Evolutionary conservation across 2,329 filamentous ascomycete species (phyloP).

Genomic region (Aspergillus chevalieri): DNA sequence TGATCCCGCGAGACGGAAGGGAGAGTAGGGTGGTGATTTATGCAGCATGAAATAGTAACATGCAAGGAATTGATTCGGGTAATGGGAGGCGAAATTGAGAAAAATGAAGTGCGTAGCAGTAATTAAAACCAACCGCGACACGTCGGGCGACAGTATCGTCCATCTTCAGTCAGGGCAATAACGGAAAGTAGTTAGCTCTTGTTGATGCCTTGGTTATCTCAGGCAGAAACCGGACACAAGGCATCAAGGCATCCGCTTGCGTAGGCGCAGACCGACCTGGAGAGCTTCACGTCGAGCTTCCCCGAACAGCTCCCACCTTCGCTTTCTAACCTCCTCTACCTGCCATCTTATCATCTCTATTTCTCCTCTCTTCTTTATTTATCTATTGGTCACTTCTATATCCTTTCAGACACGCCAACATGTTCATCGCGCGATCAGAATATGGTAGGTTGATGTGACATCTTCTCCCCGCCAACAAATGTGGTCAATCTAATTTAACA

Average conservation of each 20-base stretch:
- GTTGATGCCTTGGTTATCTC: constrained; percentile 12
- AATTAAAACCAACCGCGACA: constrained; percentile 1
- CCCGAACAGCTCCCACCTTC: constrained; percentile 15
- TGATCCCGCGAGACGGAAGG: constrained; percentile 22
- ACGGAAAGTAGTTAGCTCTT: neutral
- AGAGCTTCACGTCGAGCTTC: constrained; percentile 26
- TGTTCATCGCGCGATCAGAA: constrained; percentile 99
- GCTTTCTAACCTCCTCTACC: constrained; percentile 3
- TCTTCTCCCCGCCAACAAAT: constrained; percentile 9
- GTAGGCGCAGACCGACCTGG: constrained; percentile 28
- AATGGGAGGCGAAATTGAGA: constrained; percentile 5
- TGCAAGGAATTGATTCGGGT: constrained; percentile 2
- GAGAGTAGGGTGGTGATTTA: constrained; percentile 13
- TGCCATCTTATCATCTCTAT: constrained; percentile 1
- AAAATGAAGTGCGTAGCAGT: constrained; percentile 4
- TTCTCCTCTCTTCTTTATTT: neutral
- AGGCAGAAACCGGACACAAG: constrained; percentile 21
- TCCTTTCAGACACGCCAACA: constrained; percentile 50
- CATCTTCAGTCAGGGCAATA: constrained; percentile 1
- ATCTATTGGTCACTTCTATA: neutral
- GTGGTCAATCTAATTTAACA: constrained; percentile 39
- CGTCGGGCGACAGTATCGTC: constrained; percentile 1
- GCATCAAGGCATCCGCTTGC: constrained; percentile 28
- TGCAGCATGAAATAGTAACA: constrained; percentile 11
- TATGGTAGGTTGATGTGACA: constrained; percentile 65